Conservation (phyloP, 805 yeast genomes). For the Cyberlindnera nakhonratchasimensis region DNA sequence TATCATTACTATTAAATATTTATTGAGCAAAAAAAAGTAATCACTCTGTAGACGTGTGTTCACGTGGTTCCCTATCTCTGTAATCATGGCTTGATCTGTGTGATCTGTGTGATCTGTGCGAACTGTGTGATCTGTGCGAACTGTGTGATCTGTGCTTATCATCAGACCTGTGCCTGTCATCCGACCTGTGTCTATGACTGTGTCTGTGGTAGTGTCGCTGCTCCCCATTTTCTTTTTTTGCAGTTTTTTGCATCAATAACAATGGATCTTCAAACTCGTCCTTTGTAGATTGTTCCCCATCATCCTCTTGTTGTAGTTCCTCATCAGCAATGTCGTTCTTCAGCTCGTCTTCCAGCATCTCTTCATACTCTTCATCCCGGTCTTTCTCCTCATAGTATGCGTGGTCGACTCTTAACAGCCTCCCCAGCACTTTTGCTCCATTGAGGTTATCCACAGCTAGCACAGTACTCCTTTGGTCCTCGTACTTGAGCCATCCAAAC, state of each 20-base stretch:
- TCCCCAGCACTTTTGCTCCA: slow-evolving; percentile 55
- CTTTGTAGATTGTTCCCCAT: background rate
- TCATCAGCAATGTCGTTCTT: slow-evolving; percentile 28
- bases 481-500: slow-evolving; percentile 79
- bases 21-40: background rate
- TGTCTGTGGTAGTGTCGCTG: no score
- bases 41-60: background rate
- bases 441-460: slow-evolving; percentile 88
- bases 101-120: no score
- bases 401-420: slow-evolving; percentile 64
- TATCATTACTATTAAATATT: background rate
- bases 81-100: no score
- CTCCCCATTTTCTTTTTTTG: background rate
- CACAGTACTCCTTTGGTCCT: slow-evolving; percentile 73
- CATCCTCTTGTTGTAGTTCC: slow-evolving; percentile 6
- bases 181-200: slow-evolving; percentile 1
- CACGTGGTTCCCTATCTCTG: slow-evolving; percentile 6
- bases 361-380: slow-evolving; percentile 47
- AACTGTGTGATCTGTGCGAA: no score
- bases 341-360: slow-evolving; percentile 32
- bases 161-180: no score
- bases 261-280: slow-evolving; percentile 29
- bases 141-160: no score
- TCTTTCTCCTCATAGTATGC: slow-evolving; percentile 54
- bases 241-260: slow-evolving; percentile 19